These are phyloP conservation scores for Andrographis paniculata DNA, from an alignment of 305 asterid genomes.

Conservation along the genomic window DNA sequence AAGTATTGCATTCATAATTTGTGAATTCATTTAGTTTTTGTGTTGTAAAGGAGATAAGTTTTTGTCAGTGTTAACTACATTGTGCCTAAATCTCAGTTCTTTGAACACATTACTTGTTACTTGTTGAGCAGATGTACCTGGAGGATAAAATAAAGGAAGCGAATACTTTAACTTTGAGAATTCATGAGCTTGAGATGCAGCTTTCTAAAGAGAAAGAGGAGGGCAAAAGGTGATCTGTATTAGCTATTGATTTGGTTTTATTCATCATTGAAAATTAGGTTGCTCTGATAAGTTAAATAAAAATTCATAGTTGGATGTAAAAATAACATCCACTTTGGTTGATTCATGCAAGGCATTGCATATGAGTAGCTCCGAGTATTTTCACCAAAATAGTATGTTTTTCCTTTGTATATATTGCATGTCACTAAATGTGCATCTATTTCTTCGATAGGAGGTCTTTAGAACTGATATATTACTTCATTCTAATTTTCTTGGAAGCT, in stretches of 20 bases:
- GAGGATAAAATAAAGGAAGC: constrained; percentile 56
- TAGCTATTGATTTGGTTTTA: constrained; percentile 8
- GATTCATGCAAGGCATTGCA: too few relatives aligned
- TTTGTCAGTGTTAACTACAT: constrained; percentile 2
- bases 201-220: constrained; percentile 70
- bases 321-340: too few relatives aligned
- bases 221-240: constrained; percentile 43
- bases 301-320: background rate
- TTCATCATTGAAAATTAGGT: background rate
- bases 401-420: too few relatives aligned
- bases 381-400: too few relatives aligned
- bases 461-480: too few relatives aligned
- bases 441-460: too few relatives aligned
- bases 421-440: too few relatives aligned
- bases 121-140: constrained; percentile 46
- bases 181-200: constrained; percentile 68
- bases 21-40: too few relatives aligned
- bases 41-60: too few relatives aligned
- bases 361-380: too few relatives aligned
- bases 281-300: background rate
- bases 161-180: constrained; percentile 31
- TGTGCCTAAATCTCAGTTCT: constrained; percentile 10
- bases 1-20: too few relatives aligned
- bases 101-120: constrained; percentile 16
- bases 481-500: too few relatives aligned